Conservation (phyloP, 495 filamentous ascomycete genomes). For the Copromyces sp. region DNA sequence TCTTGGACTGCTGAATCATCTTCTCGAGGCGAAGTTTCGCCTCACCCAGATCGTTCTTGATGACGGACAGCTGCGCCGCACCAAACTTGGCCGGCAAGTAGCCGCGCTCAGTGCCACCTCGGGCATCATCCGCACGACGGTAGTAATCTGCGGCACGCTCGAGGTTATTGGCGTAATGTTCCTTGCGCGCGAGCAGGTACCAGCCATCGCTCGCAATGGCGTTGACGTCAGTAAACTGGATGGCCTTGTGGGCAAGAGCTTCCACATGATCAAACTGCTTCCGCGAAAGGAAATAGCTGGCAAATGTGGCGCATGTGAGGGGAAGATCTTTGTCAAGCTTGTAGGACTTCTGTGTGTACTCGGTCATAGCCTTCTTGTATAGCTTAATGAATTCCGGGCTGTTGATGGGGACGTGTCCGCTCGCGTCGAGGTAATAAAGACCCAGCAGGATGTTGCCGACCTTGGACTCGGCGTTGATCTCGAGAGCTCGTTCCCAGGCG, state of each 20-base stretch:
- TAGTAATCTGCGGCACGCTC: conserved; percentile 72
- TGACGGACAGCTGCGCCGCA: conserved; percentile 72
- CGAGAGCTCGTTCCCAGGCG: conserved; percentile 81
- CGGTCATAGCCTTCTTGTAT: conserved; percentile 88
- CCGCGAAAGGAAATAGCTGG: conserved; percentile 72
- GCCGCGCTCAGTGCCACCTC: conserved; percentile 78
- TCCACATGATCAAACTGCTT: conserved; percentile 73
- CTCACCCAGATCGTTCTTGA: conserved; percentile 74
- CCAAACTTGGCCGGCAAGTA: conserved; percentile 92
- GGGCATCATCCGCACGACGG: conserved; percentile 73
- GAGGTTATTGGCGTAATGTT: conserved; percentile 62
- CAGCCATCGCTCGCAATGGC: conserved; percentile 92
- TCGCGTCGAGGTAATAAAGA: conserved; percentile 75
- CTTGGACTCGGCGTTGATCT: conserved; percentile 83
- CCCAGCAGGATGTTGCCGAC: conserved; percentile 84
- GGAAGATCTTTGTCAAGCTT: conserved; percentile 92
- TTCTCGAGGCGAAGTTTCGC: conserved; percentile 92
- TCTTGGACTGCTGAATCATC: conserved; percentile 76
- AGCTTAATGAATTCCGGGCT: conserved; percentile 63
- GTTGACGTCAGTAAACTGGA: conserved; percentile 90
- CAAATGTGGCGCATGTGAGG: conserved; percentile 81
- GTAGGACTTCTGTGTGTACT: conserved; percentile 88
- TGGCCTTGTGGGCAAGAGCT: conserved; percentile 78
- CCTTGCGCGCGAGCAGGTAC: conserved; percentile 85
- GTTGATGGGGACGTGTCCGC: conserved; percentile 65